Base-by-base conservation (phyloP, 2,329 filamentous ascomycete genomes). In the Amphichorda felina region DNA sequence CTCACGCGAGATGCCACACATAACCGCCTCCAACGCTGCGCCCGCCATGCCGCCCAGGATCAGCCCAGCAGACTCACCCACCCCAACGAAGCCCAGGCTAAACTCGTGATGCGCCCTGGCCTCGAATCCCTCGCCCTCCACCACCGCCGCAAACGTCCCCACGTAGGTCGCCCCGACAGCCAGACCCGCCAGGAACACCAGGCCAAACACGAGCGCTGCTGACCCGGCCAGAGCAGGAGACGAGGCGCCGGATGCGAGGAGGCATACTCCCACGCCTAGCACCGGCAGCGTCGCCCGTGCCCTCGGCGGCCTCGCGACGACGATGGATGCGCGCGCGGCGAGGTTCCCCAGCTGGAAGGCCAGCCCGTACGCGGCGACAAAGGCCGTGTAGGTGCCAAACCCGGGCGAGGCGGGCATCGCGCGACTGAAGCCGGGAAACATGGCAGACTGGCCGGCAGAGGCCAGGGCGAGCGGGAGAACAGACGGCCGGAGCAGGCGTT, bases 91-190 rank as follows among this genome's bases (percentile, higher is more conserved):
- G 13, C 55, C 51, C 0, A 57, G 41, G 13, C 44, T 39, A n/a
- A 56, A 51, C 24, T 54, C 52, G 4, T 43, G 36, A 25, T 49
- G 46, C 8, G 44, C 37, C 2, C 40, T 41, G 1, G 35, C 10
- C 2, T n/a, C n/a, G n/a, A n/a, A n/a, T n/a, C n/a, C n/a, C n/a
- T 43, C 33, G 19, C 40, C 46, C 1, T 49, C 50, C 14, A 51
- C 22, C 0, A 45, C 31, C 4, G 30, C 41, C 0, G 40, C 44
- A 15, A 53, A 37, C 6, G 49, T 32, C 8, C 41, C 47, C 31
- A 53, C 47, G 38, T 54, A 56, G 1, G 54, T 36, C 6, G 46
- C 43, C n/a, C 54, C 54, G 6, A 45, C 46, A 13, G 44, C 42
- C 1, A 55, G 11, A 1, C 56, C 57, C 4, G 45, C 38, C 3